Conservation (phyloP, 2,329 filamentous ascomycete genomes). For the Fusarium sp. region DNA sequence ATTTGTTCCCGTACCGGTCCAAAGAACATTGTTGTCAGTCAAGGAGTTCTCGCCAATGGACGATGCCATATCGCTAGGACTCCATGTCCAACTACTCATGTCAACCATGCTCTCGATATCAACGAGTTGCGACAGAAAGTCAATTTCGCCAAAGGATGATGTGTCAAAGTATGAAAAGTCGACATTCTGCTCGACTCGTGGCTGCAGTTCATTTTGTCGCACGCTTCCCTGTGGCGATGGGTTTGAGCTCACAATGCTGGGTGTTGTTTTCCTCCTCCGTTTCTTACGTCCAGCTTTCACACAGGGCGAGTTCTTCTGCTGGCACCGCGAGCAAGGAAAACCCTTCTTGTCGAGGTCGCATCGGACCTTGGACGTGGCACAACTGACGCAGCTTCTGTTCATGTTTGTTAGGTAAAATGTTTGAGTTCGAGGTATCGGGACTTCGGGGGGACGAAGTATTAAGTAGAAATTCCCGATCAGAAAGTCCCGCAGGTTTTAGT, state of each 20-base stretch:
- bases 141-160: neutral
- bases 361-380: neutral
- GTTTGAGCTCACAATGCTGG: neutral
- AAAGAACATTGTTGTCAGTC: neutral
- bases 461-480: neutral
- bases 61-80: neutral
- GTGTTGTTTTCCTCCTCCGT: neutral
- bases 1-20: neutral
- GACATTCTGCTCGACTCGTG: neutral
- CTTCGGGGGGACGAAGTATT: neutral
- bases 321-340: neutral
- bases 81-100: neutral
- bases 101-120: neutral
- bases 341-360: neutral
- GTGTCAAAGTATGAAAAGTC: neutral
- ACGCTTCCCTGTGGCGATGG: neutral
- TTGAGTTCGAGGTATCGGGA: neutral
- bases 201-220: neutral
- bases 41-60: too few relatives aligned
- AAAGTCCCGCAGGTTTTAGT: neutral
- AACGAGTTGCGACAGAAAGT: neutral
- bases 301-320: neutral
- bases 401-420: neutral
- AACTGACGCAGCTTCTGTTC: neutral
- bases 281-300: neutral